phyloP scores from a whole-genome alignment of 2,329 filamentous ascomycete genomes.

The Pyrenochaeta sp. region DNA sequence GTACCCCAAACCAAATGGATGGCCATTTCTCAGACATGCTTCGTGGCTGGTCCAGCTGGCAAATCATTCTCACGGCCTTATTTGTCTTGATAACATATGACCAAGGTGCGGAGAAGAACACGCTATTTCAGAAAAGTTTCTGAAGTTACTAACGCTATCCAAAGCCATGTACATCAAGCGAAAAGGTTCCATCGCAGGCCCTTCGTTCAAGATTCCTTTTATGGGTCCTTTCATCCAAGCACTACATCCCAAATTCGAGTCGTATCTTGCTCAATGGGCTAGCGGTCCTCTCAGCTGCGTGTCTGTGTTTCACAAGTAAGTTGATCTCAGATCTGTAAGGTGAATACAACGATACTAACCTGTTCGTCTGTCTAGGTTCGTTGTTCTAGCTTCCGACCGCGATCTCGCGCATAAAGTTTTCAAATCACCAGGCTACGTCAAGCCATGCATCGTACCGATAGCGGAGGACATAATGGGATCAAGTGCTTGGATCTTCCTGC shows the following conservation, averaged over 20 bases:
- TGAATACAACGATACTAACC: conserved; percentile 5
- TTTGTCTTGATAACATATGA: conserved; percentile 81
- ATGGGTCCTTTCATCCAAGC: conserved; percentile 91
- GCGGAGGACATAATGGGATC: conserved; percentile 92
- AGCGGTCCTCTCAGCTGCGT: conserved; percentile 93
- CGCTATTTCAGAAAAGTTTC: conserved; percentile 23
- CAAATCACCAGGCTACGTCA: conserved; percentile 88
- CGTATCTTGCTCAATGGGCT: conserved; percentile 89
- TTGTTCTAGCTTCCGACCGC: conserved; percentile 91
- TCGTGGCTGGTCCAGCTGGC: conserved; percentile 55
- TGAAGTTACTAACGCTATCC: neutral
- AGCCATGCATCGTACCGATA: conserved; percentile 92
- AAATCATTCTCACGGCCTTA: conserved; percentile 74
- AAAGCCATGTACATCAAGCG: conserved; percentile 49
- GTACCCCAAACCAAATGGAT: neutral
- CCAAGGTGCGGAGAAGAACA: conserved; percentile 70
- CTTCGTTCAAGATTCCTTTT: conserved; percentile 56
- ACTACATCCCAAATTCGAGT: conserved; percentile 86
- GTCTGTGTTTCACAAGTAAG: conserved; percentile 95
- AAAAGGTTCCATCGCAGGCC: conserved; percentile 56
- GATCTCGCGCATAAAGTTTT: conserved; percentile 96
- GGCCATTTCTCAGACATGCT: neutral
- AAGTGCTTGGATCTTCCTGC: conserved; percentile 95
- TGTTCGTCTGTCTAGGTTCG: conserved; percentile 70
- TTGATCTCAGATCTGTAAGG: neutral